Evolutionary conservation across 257 asterid species (phyloP).

Genomic region (Capsicum pubescens): DNA sequence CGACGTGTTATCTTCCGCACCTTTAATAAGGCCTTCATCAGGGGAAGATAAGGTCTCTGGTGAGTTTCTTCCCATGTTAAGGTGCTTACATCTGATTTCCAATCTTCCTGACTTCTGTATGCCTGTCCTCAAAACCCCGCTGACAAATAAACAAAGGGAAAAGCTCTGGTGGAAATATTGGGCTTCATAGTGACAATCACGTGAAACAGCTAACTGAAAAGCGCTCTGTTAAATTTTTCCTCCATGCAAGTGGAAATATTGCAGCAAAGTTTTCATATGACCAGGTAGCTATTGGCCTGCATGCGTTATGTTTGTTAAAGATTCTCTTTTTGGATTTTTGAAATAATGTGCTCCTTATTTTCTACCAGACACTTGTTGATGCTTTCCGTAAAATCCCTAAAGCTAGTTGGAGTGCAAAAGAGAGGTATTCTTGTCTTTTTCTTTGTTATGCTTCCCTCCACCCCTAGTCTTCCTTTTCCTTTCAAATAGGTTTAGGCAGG

Average conservation of each 20-base stretch:
- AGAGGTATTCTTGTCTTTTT: constrained; percentile 57
- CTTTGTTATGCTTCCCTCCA: constrained; percentile 10
- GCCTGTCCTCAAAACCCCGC: background rate
- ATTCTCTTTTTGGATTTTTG: background rate
- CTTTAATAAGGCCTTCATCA: constrained; percentile 46
- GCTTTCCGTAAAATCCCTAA: constrained; percentile 73
- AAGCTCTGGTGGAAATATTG: constrained; percentile 21
- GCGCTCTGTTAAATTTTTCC: constrained; percentile 59
- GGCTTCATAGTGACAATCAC: constrained; percentile 43
- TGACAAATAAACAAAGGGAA: constrained; percentile 15
- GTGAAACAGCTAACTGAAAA: constrained; percentile 54
- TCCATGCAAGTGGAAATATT: constrained; percentile 78
- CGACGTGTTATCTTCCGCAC: constrained; percentile 38
- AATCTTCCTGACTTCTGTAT: constrained; percentile 26
- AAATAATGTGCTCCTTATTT: constrained; percentile 32
- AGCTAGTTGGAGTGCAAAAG: constrained; percentile 84
- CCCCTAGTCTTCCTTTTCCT: constrained; percentile 14
- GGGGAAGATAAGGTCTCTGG: constrained; percentile 47
- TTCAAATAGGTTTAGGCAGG: background rate
- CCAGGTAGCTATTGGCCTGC: constrained; percentile 46
- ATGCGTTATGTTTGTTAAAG: constrained; percentile 28
- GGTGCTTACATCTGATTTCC: constrained; percentile 26
- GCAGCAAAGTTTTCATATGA: constrained; percentile 82
- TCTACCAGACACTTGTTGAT: constrained; percentile 60
- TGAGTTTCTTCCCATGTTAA: constrained; percentile 39